Evolutionary conservation across 345 rosid genomes (phyloP), one percentile per base, ranked within the genome.

Genomic region (Acer negundo): DNA sequence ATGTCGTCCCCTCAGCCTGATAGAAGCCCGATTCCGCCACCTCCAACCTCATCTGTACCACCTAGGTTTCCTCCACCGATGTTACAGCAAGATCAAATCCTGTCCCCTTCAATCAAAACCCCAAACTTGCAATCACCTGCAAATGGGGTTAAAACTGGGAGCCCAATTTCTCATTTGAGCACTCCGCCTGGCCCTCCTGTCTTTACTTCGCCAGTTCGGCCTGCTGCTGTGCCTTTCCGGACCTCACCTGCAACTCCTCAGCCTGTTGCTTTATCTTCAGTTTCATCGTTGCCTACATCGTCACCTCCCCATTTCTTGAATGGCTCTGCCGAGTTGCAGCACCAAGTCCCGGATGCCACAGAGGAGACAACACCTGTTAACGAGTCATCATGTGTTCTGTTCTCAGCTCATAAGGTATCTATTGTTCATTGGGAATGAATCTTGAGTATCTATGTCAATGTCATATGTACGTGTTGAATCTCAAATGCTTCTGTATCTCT

Each of bases 171-270:
- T 81, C 98, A 90, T 76, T 13, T 92, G 82, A 96, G 98, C 86
- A 94, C 95, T 31, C 97, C 98, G 0, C 98, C 97, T 26, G 97
- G 97, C 55, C 98, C 99, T 79, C 97, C 97, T 12, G 89, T 94
- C 23, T 96, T 96, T 79, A 85, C 82, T 69, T 89, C 97, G 19
- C 99, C 99, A 12, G 93, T 96, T 64, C 85, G 94, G 40, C 97
- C 97, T 56, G 97, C 99, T 76, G 93, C 97, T 80, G 97, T 94
- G 76, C 98, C 99, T 80, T 92, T 96, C 75, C 91, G 94, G 67
- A 89, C 91, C 26, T 91, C 97, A 11, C 99, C 97, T 47, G 87
- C 95, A 77, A 90, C 94, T 82, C 98, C 97, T 70, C 99, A 90
- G 85, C 97, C 97, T 24, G 84, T 92, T 74, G 97, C 97, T 28